phyloP scores from a whole-genome alignment of 2,329 filamentous ascomycete genomes.

The Acephala macrosclerotiorum region DNA sequence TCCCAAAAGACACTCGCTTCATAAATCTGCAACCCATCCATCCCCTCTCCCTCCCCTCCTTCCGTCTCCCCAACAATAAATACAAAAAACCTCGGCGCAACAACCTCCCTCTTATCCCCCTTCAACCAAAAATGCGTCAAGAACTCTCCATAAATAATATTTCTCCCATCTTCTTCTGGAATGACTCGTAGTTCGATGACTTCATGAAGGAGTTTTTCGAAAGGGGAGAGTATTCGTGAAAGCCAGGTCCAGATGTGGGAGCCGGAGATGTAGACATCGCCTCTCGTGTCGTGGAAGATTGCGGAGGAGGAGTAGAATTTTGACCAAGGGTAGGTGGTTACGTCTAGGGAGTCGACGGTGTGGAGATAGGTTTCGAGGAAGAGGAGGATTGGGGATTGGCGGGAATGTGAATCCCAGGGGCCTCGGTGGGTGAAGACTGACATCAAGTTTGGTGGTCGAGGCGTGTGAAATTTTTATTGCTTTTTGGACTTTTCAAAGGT shows the following conservation, averaged over 20 bases:
- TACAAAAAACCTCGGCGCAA: constrained; percentile 27
- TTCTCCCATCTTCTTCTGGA: constrained; percentile 13
- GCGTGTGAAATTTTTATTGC: background rate
- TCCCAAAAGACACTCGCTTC: constrained; percentile 31
- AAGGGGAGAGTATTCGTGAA: constrained; percentile 18
- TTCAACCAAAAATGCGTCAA: constrained; percentile 27
- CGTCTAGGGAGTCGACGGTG: constrained; percentile 14
- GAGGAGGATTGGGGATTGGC: constrained; percentile 71
- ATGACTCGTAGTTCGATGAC: constrained; percentile 21
- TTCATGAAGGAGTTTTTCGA: constrained; percentile 23
- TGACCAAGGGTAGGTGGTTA: constrained; percentile 5
- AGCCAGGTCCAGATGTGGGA: constrained; percentile 24
- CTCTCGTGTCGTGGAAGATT: constrained; percentile 28
- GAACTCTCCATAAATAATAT: constrained; percentile 26
- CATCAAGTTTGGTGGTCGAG: background rate
- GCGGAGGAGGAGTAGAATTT: constrained; percentile 22
- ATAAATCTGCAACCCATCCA: constrained; percentile 22
- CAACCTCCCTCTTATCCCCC: constrained; percentile 24
- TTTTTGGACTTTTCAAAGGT: background rate
- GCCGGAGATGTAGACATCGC: constrained; percentile 24
- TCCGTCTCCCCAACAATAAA: constrained; percentile 18
- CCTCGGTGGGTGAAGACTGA: constrained; percentile 53
- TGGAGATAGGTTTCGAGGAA: constrained; percentile 28
- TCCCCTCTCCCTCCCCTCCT: constrained; percentile 17
- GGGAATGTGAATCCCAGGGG: constrained; percentile 91